These are phyloP conservation scores for Lactarius hengduanensis DNA, from an alignment of 768 basidiomycete genomes.

Conservation along the genomic window DNA sequence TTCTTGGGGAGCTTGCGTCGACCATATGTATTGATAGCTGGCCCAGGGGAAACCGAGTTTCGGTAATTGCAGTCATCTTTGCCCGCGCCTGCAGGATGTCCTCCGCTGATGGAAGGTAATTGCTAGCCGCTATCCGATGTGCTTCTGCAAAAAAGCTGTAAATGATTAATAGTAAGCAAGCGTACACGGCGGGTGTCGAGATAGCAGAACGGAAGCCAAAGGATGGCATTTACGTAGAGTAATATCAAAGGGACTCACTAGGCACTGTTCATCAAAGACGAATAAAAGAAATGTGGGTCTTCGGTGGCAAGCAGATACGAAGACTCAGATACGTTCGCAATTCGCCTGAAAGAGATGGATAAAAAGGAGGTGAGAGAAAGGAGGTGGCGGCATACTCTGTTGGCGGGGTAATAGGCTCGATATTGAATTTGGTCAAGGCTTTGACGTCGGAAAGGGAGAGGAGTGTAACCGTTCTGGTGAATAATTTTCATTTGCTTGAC, in stretches of 20 bases:
- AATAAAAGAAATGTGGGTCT: too few relatives aligned
- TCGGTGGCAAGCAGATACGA: slow-evolving; percentile 49
- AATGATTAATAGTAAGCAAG: too few relatives aligned
- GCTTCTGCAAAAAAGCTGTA: too few relatives aligned
- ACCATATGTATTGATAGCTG: slow-evolving; percentile 64
- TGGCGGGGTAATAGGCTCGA: slow-evolving; percentile 68
- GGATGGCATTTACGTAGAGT: too few relatives aligned
- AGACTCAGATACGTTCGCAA: slow-evolving; percentile 61
- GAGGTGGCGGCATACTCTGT: slow-evolving; percentile 46
- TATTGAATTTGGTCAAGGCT: slow-evolving; percentile 82
- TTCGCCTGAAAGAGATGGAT: slow-evolving; percentile 35
- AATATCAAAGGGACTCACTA: too few relatives aligned
- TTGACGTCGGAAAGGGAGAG: slow-evolving; percentile 72
- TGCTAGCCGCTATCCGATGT: too few relatives aligned
- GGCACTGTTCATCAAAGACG: too few relatives aligned
- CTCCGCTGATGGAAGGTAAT: too few relatives aligned
- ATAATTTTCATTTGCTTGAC: slow-evolving; percentile 99
- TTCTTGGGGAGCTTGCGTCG: too few relatives aligned
- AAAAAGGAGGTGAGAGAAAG: slow-evolving; percentile 28
- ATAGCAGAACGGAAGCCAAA: too few relatives aligned
- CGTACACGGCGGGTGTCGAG: too few relatives aligned
- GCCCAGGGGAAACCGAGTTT: slow-evolving; percentile 80
- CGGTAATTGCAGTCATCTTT: slow-evolving; percentile 88
- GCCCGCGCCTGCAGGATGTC: slow-evolving; percentile 83
- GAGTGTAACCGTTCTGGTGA: slow-evolving; percentile 86